Evolutionary conservation across 176 grass and related monocot genomes (phyloP).

Genomic region (Aegilops tauschii): DNA sequence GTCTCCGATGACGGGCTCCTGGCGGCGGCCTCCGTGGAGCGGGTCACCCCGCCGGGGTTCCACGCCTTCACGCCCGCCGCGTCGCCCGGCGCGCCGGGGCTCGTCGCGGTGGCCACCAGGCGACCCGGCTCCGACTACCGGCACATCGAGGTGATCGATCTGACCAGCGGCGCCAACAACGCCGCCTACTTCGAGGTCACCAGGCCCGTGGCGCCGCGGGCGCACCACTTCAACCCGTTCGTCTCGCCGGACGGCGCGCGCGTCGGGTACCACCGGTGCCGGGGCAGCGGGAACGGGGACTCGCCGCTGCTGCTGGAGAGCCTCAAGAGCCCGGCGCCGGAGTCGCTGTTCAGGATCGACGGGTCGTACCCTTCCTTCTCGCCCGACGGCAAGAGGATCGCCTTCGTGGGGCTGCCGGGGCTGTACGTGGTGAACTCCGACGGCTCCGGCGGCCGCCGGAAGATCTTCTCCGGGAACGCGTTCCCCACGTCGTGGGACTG

Average conservation of each 20-base stretch:
- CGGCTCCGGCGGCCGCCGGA: conserved; percentile 44
- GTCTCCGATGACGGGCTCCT: conserved; percentile 4
- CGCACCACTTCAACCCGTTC: conserved; percentile 87
- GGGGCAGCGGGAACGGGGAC: conserved; percentile 60
- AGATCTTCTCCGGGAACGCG: conserved; percentile 65
- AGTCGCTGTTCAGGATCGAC: conserved; percentile 82
- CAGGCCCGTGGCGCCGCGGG: conserved; percentile 40
- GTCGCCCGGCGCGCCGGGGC: conserved; percentile 56
- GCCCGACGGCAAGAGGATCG: conserved; percentile 66
- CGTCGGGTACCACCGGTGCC: conserved; percentile 84
- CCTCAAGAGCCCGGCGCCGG: conserved; percentile 44
- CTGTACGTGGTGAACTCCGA: conserved; percentile 78
- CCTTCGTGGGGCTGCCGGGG: conserved; percentile 74
- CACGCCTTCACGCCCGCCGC: conserved; percentile 87
- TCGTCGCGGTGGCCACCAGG: conserved; percentile 75
- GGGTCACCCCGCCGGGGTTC: conserved; percentile 66
- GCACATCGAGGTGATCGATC: conserved; percentile 82
- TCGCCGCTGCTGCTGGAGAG: conserved; percentile 76
- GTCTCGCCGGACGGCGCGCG: conserved; percentile 62
- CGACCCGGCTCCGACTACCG: conserved; percentile 58
- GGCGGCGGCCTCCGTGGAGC: conserved; percentile 31
- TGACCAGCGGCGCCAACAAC: neutral
- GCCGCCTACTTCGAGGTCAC: conserved; percentile 62
- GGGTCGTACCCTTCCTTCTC: conserved; percentile 90
- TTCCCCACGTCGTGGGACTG: conserved; percentile 87